A percentile compares a stretch with the other conserved stretches of the same genome.
Evolutionary conservation across 805 yeast genomes (phyloP).

Genomic region (Metschnikowia rubicola): DNA sequence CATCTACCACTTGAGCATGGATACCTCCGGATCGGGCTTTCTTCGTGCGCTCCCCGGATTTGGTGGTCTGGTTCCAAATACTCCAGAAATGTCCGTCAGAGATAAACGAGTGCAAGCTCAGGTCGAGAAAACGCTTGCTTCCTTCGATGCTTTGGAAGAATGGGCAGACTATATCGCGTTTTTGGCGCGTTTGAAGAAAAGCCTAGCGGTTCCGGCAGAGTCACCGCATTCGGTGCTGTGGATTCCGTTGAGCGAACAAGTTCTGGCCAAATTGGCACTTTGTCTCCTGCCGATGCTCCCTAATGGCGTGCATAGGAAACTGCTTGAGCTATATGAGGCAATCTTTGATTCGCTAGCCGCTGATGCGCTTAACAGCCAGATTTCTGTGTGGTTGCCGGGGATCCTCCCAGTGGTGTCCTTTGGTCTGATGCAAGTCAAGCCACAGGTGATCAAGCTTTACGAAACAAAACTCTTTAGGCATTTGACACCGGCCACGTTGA

Average conservation of each 20-base stretch:
- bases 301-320: conserved; percentile 91
- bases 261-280: conserved; percentile 69
- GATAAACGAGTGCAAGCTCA: conserved; percentile 67
- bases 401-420: conserved; percentile 83
- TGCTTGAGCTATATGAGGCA: conserved; percentile 70
- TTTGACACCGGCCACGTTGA: conserved; percentile 37
- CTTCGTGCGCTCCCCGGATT: conserved; percentile 10
- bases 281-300: conserved; percentile 83
- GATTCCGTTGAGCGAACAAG: conserved; percentile 65
- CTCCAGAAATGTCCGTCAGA: conserved; percentile 35
- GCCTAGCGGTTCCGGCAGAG: conserved; percentile 43
- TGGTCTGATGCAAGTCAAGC: conserved; percentile 86
- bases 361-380: conserved; percentile 49
- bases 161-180: conserved; percentile 99
- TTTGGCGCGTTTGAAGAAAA: conserved; percentile 71
- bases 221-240: conserved; percentile 31
- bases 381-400: conserved; percentile 89
- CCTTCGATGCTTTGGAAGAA: conserved; percentile 81
- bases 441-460: conserved; percentile 64
- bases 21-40: conserved; percentile 3
- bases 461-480: conserved; percentile 46
- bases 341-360: conserved; percentile 64
- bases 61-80: neutral
- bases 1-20: neutral
- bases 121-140: conserved; percentile 67